These are phyloP conservation scores for Petunia hybrid DNA, from an alignment of 305 asterid genomes.

Conservation along the genomic window DNA sequence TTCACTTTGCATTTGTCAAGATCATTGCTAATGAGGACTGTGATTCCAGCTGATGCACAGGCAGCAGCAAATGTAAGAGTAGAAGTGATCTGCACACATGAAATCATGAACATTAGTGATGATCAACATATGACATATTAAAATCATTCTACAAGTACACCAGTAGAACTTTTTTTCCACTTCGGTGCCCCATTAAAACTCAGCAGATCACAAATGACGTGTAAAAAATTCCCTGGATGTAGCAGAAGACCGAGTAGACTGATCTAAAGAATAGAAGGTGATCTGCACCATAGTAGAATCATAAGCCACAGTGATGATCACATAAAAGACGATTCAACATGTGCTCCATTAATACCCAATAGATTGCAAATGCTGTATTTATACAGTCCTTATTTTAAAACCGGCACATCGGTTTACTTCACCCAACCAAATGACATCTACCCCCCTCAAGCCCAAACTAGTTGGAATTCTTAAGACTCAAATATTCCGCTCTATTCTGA, in stretches of 20 bases:
- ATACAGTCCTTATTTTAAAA: not conserved
- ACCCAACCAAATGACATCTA: slow-evolving; percentile 13
- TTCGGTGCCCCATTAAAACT: not conserved
- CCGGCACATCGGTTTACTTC: no score
- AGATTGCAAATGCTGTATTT: not conserved
- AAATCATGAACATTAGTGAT: not conserved
- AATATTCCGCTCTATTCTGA: not conserved
- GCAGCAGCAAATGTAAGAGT: slow-evolving; percentile 97
- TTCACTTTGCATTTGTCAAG: slow-evolving; percentile 68
- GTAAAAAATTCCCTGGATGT: not conserved
- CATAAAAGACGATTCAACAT: not conserved
- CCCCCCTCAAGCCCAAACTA: not conserved
- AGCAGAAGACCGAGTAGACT: not conserved
- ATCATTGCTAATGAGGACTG: slow-evolving; percentile 90
- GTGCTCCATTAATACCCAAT: not conserved
- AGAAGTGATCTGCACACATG: slow-evolving; percentile 72
- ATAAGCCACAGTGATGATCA: slow-evolving; percentile 8
- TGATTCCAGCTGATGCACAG: slow-evolving; percentile 94
- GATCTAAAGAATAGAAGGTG: not conserved
- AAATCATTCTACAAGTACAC: not conserved
- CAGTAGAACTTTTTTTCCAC: not conserved
- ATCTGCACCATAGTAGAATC: not conserved
- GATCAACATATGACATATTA: slow-evolving; percentile 6
- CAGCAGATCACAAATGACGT: not conserved
- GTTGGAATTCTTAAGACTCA: not conserved